A percentile compares a stretch with the other conserved stretches of the same genome.
phyloP scores from a whole-genome alignment of 305 asterid genomes.

The Striga hermonthica region DNA sequence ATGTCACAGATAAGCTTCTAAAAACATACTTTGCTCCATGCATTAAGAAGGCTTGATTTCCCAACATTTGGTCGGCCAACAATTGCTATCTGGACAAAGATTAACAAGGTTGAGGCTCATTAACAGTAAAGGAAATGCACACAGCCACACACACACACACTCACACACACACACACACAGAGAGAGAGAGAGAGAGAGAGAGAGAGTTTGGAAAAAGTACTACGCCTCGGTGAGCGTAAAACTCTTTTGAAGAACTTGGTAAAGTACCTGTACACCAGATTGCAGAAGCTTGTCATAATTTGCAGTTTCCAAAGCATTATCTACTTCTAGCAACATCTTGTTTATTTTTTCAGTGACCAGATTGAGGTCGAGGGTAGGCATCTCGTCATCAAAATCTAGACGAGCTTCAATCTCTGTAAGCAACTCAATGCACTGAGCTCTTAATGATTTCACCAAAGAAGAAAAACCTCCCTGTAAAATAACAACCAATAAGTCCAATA shows the following conservation, averaged over 20 bases:
- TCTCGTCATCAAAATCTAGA: slow-evolving; percentile 92
- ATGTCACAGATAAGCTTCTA: slow-evolving; percentile 28
- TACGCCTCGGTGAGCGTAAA: no score
- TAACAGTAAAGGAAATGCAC: neutral
- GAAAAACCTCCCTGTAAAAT: slow-evolving; percentile 78
- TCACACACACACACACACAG: no score
- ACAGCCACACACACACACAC: no score
- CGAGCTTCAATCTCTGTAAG: slow-evolving; percentile 98
- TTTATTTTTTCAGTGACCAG: slow-evolving; percentile 49
- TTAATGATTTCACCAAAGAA: slow-evolving; percentile 61
- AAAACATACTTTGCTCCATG: slow-evolving; percentile 96
- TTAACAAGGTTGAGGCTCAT: slow-evolving; percentile 12
- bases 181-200: no score
- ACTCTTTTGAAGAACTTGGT: neutral
- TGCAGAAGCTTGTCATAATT: slow-evolving; percentile 87
- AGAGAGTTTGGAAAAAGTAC: no score
- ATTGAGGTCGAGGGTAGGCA: slow-evolving; percentile 78
- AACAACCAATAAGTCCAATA: neutral
- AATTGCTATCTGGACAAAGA: slow-evolving; percentile 70
- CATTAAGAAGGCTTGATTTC: slow-evolving; percentile 91
- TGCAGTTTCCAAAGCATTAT: slow-evolving; percentile 73
- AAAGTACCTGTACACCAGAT: slow-evolving; percentile 83
- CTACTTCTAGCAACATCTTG: slow-evolving; percentile 67
- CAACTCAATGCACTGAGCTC: slow-evolving; percentile 83
- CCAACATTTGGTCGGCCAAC: slow-evolving; percentile 97